These are phyloP conservation scores for Phytopythium kandeliae DNA, from an alignment of 352 stramenopile species.

Conservation along the genomic window DNA sequence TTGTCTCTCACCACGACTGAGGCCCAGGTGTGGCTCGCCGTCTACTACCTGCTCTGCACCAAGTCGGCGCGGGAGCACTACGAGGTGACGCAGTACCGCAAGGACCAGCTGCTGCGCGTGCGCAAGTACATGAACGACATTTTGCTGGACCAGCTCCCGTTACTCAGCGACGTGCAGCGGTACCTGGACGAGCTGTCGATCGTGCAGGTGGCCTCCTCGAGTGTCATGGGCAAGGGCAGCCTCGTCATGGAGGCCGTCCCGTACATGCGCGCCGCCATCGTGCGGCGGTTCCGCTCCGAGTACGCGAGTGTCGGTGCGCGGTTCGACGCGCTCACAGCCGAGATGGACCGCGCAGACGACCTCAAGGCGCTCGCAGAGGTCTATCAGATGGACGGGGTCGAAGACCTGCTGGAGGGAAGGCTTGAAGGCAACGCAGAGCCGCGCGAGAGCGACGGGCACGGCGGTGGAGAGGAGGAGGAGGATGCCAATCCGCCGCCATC, in stretches of 20 bases:
- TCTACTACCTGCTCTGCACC: conserved; percentile 94
- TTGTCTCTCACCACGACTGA: conserved; percentile 92
- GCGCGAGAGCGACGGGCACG: conserved; percentile 8
- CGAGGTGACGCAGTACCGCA: conserved; percentile 92
- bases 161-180: conserved; percentile 91
- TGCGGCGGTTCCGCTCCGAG: conserved; percentile 30
- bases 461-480: conserved; percentile 9
- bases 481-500: not conserved
- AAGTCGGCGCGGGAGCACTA: conserved; percentile 92
- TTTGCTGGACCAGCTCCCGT: conserved; percentile 92
- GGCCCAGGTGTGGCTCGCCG: conserved; percentile 91
- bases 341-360: conserved; percentile 50
- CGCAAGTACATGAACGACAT: conserved; percentile 95
- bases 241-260: conserved; percentile 80
- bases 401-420: conserved; percentile 45
- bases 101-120: conserved; percentile 89
- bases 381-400: conserved; percentile 77
- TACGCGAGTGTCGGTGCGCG: conserved; percentile 31
- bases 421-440: not conserved
- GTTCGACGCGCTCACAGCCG: conserved; percentile 41
- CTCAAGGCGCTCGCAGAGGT: conserved; percentile 61
- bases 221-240: conserved; percentile 26
- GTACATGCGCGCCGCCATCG: conserved; percentile 50
- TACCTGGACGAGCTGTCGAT: conserved; percentile 96
- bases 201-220: conserved; percentile 61